Evolutionary conservation across 192 early-diverging fungal species (phyloP).

Genomic region (Gonapodya sp.): DNA sequence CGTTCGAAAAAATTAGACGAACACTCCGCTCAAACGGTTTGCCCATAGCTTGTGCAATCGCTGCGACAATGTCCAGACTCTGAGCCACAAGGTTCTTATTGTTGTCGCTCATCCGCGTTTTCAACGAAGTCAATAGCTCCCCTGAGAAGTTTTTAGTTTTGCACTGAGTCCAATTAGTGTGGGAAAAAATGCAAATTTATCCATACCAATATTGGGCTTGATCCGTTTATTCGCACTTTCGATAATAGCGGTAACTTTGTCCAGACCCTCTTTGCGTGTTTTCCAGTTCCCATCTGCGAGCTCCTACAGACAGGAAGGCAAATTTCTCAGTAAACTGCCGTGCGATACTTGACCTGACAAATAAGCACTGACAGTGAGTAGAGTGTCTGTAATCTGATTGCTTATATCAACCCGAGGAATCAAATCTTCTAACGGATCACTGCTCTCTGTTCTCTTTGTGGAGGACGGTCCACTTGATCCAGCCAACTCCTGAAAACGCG

Average conservation of each 20-base stretch:
- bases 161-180: too few relatives aligned
- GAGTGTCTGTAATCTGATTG: constrained; percentile 40
- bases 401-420: constrained; percentile 81
- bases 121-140: constrained; percentile 72
- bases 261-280: constrained; percentile 80
- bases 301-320: constrained; percentile 24
- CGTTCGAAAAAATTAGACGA: constrained; percentile 55
- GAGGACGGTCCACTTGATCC: neutral
- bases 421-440: constrained; percentile 66
- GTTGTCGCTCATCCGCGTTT: constrained; percentile 72
- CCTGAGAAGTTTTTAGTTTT: too few relatives aligned
- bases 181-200: too few relatives aligned
- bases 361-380: constrained; percentile 31
- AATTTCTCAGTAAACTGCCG: neutral
- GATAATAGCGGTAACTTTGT: constrained; percentile 66
- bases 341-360: neutral
- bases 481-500: neutral
- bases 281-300: constrained; percentile 85
- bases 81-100: constrained; percentile 82
- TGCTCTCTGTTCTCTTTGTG: neutral
- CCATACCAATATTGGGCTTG: constrained; percentile 56
- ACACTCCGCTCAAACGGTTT: constrained; percentile 73
- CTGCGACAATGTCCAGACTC: constrained; percentile 71
- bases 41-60: constrained; percentile 70
- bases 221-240: constrained; percentile 71